A percentile compares a stretch with the other conserved stretches of the same genome.
Evolutionary conservation across 1,284 basidiomycete genomes (phyloP).

Genomic region (Ganoderma multipileum): DNA sequence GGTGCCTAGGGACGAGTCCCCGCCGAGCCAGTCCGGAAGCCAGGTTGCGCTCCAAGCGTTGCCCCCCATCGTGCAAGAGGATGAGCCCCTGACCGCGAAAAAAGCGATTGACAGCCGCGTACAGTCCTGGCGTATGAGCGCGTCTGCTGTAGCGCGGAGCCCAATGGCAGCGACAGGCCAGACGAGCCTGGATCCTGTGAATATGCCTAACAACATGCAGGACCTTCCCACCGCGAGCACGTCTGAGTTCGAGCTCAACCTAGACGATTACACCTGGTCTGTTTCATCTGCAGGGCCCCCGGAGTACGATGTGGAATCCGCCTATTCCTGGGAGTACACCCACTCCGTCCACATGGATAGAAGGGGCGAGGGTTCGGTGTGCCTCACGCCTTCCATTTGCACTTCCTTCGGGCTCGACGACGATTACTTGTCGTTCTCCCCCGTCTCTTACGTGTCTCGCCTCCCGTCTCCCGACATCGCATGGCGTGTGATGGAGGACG

Average conservation of each 20-base stretch:
- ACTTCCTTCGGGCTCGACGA: constrained; percentile 49
- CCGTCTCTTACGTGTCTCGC: constrained; percentile 35
- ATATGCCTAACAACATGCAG: constrained; percentile 55
- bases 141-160: constrained; percentile 50
- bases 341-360: constrained; percentile 59
- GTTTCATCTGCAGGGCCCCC: constrained; percentile 69
- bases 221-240: constrained; percentile 45
- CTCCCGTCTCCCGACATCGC: constrained; percentile 49
- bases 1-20: constrained; percentile 33
- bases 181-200: constrained; percentile 57
- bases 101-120: constrained; percentile 62
- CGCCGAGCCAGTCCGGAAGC: constrained; percentile 37
- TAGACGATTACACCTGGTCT: constrained; percentile 75
- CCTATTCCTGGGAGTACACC: constrained; percentile 42
- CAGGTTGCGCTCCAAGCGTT: constrained; percentile 43
- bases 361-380: constrained; percentile 63
- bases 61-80: constrained; percentile 68
- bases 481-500: constrained; percentile 55
- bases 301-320: constrained; percentile 47
- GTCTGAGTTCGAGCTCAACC: constrained; percentile 51
- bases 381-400: constrained; percentile 56
- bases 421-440: constrained; percentile 39
- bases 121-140: constrained; percentile 67
- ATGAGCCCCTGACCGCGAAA: constrained; percentile 56
- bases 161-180: constrained; percentile 60